These are phyloP conservation scores for Teratosphaeria viscida DNA, from an alignment of 2,329 filamentous ascomycete species.

Conservation along the genomic window DNA sequence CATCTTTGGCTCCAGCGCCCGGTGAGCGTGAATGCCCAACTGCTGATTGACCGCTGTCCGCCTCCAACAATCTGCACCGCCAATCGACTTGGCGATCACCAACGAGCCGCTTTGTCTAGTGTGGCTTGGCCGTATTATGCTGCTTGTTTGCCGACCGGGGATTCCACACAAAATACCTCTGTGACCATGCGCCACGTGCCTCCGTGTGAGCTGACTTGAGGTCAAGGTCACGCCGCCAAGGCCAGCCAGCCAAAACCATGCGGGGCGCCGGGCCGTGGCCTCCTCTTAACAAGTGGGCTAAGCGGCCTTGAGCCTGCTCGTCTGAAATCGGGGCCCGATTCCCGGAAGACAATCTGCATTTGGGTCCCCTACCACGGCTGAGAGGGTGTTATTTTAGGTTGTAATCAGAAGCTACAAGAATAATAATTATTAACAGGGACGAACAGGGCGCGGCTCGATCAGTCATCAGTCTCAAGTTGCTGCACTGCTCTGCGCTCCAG, in stretches of 20 bases:
- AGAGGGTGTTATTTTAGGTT: not conserved
- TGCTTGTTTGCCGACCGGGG: not conserved
- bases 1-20: constrained; percentile 38
- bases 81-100: not conserved
- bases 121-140: not conserved
- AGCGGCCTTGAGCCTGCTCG: not conserved
- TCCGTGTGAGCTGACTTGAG: not conserved
- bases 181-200: not conserved
- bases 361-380: not conserved
- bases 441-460: too few species aligned
- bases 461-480: too few species aligned
- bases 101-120: not conserved
- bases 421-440: too few species aligned
- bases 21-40: not conserved
- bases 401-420: too few species aligned
- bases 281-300: not conserved
- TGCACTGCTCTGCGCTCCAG: too few species aligned
- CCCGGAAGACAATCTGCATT: not conserved
- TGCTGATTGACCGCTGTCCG: not conserved
- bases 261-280: too few species aligned
- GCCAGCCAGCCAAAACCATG: too few species aligned
- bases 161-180: not conserved
- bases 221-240: not conserved
- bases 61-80: not conserved
- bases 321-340: not conserved